Evolutionary conservation across 306 rosid species (phyloP), one percentile per base, ranked within the genome.

Genomic region (Cicer bijugum): DNA sequence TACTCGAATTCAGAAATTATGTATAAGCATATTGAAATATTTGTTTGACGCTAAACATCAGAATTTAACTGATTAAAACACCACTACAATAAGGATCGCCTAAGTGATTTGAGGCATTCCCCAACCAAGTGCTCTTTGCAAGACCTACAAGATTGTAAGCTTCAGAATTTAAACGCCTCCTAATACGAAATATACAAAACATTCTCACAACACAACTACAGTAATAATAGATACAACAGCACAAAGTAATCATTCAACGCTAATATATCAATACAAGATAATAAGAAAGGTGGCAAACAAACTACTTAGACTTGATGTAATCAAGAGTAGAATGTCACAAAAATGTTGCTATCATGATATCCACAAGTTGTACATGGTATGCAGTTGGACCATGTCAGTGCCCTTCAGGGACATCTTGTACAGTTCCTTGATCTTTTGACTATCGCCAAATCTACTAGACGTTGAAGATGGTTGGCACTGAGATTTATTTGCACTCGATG

Each of bases 381-480:
- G 85, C 79, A 89, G 79, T 71, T 88, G 90, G 60, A 67, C 76
- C 74, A 86, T 86, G 52, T 75, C 88, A 9, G 70, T 76, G 72
- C 85, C 73, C 85, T 86, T 91, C 17, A 91, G 87, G 74, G 98
- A 86, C 69, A 78, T 86, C 86, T 82, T 89, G 81, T 93, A 93
- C 72, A 93, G 93, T 81, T 89, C 92, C 84, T 89, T 90, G 52
- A 93, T 82, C 87, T 88, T 91, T 66, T 65, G 85, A 59, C 89
- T 85, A 60, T 91, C 98, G 56, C 86, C 89, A 59, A 78, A 81
- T 81, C 70, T 83, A 76, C 67, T 80, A 65, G 86, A 72, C 37
- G 72, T 72, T 64, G 82, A 79, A 63, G 85, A 71, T 39, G 89
- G 72, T 72, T 83, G 93, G 62, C 82, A 50, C 68, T 43, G 77